Base-by-base conservation (phyloP, 352 stramenopile species). In the Globisporangium paroecandrum region DNA sequence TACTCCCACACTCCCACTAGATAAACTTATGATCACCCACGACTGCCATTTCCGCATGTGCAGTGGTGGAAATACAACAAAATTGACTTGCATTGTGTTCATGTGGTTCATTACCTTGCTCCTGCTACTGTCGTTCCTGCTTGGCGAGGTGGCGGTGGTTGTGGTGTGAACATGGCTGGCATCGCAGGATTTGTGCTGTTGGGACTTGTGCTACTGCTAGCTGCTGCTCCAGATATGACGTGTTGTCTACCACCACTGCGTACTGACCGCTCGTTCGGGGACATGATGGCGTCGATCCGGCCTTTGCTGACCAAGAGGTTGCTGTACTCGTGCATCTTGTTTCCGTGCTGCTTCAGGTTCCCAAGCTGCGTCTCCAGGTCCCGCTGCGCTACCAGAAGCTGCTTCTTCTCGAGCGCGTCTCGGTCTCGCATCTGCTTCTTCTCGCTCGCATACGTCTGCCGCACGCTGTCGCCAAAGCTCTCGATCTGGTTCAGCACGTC, bases 301-400 rank as follows among this genome's bases (percentile, higher is more conserved):
- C 65, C 60, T 64, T 86, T 80, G 72, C 80, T 90, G 22, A 88
- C 82, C 9, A 92, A 60, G 41, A 90, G 65, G 43, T 90, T 92
- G 66, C 84, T 92, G 64, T 79, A 89, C 65, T 78, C 82, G 62
- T 87, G 84, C 55, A 90, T 65, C 9, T 77, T 74, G 2, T 75
- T 69, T 27, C 65, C 69, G 34, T 71, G 76, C 29, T 73, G 74
- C 27, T 64, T 69, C 13, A 92, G 46, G 12, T 81, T 72, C 12
- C 62, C 68, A 27, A 90, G 77, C 24, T 87, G 72, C 3, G 57
- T 54, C 51, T 83, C 78, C 22, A 90, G 74, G 7, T 69, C 68
- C 6, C 70, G 69, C 25, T 90, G 76, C 8, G 74, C 76, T 22
- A 64, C 53, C 1, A 73, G 58, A 7, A 82, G 65, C 4, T 71